Evolutionary conservation across 179 eudicot genomes (phyloP), one percentile per base, ranked within the genome.

Genomic region (Monotropa hypopitys): DNA sequence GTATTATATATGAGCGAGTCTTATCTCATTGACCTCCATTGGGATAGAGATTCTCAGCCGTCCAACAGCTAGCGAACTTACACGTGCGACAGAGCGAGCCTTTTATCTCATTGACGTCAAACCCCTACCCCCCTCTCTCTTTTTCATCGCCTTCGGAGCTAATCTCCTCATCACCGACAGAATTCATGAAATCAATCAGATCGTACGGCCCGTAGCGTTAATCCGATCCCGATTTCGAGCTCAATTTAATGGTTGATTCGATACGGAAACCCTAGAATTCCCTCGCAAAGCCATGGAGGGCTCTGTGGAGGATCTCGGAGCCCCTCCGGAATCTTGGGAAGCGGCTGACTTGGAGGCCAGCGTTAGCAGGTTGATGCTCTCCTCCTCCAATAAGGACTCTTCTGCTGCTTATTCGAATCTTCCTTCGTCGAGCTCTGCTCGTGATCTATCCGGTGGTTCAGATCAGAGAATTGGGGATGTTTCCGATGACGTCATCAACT

Each of bases 311-410:
- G 89, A 88, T 86, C 82, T 81, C 73, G 85, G 70, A 30, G 89
- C 89, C 53, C 87, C 91, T 2, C 90, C 95, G 7, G 98, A 92
- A 79, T 94, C 98, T n/a, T 92, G 98, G 98, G 97, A 94, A 86
- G 97, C 88, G 43, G 97, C 90, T 13, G 98, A 94, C 80, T 87
- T 94, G 49, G 98, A 94, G 80, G 92, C 90, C 77, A 88, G 87
- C 69, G 87, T 94, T 86, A 87, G 86, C 74, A 78, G 93, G 50
- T 81, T 94, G 63, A 70, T 88, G 83, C 88, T 92, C 30, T 81
- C 90, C 1, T 80, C 89, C 1, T 79, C 90, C 50, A 85, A 76
- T 45, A 82, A 79, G 40, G 81, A 76, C 72, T 80, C 79, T 65
- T 53, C 82, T 30, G 38, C 50, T 57, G 62, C 70, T 9, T 33